Conservation (phyloP, 176 grass and related monocot genomes). For the Stipa capillata region DNA sequence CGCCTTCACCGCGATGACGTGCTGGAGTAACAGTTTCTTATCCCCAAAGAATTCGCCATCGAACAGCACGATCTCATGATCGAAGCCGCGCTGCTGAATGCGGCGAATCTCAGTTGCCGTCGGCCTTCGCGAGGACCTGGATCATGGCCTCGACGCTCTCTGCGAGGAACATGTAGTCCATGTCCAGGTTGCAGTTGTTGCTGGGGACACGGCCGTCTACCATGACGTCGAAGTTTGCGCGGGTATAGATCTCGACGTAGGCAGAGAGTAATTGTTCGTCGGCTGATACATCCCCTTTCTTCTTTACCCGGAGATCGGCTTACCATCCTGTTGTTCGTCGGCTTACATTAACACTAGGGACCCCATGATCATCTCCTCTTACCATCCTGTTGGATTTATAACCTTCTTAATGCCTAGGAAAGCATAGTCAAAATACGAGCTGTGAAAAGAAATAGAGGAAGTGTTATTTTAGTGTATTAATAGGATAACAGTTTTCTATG, state of each 20-base stretch:
- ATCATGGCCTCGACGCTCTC: not conserved
- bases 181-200: not conserved
- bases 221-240: not conserved
- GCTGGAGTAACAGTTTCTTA: not conserved
- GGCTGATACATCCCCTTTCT: not conserved
- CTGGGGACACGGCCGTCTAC: not conserved
- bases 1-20: not conserved
- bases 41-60: not conserved
- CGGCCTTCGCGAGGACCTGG: too few relatives aligned
- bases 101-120: not conserved
- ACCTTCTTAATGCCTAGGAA: not conserved
- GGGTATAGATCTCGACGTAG: not conserved
- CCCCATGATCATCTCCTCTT: not conserved
- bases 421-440: too few relatives aligned
- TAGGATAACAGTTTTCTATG: too few relatives aligned
- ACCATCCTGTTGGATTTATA: not conserved
- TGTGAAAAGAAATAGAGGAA: too few relatives aligned
- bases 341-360: not conserved
- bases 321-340: too few relatives aligned
- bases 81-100: not conserved
- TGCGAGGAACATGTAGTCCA: not conserved
- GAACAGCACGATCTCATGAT: not conserved
- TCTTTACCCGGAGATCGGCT: not conserved
- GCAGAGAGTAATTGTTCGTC: not conserved
- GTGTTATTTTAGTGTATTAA: too few relatives aligned